Base-by-base conservation (phyloP, 2,329 filamentous ascomycete species). In the Arthroderma uncinatum region DNA sequence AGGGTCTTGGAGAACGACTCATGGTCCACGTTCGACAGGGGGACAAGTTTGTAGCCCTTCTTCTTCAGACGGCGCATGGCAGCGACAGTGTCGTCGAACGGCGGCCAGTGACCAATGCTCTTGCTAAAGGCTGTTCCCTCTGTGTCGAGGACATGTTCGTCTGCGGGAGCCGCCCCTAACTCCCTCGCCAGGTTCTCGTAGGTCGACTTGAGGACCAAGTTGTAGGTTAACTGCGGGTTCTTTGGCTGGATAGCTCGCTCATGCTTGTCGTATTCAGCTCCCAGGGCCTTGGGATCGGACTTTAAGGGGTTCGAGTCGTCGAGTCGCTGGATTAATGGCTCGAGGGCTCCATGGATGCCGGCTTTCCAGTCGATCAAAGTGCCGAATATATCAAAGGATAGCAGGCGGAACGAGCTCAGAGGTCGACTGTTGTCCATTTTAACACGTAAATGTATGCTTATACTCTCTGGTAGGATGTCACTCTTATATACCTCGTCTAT, bases 331-430 rank as follows among this genome's bases (percentile, higher is more conserved):
- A 69, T 65, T 3, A 76, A 66, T 8, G 73, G 70, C 34, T 70
- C 58, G 1, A 89, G 75, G 2, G 79, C 76, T 1, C 70, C 62
- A 54, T 79, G 70, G 57, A 89, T 79, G 58, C 85, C 85, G n/a
- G 73, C 68, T 68, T 89, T 84, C 86, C 85, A 89, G 74, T 91
- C 85, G 59, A 91, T 81, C 2, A 91, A 78, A 0, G 87, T 92
- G 68, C 87, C 86, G 69, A 87, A 91, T 74, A 86, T 83, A 71
- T 92, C 87, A 71, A 91, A 89, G 64, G 82, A 83, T 53, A 89
- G 79, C 59, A 81, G 70, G 23, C 71, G 71, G 67, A 76, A 79
- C 55, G 72, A 65, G 7, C 64, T 63, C 19, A 71, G 63, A 8
- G 55, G 40, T 12, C 57, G 57, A 8, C 50, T 53, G 14, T 28